A percentile compares a stretch with the other conserved stretches of the same genome.
Evolutionary conservation across 495 filamentous ascomycete genomes (phyloP).

Genomic region (Tuber umbilicatum): DNA sequence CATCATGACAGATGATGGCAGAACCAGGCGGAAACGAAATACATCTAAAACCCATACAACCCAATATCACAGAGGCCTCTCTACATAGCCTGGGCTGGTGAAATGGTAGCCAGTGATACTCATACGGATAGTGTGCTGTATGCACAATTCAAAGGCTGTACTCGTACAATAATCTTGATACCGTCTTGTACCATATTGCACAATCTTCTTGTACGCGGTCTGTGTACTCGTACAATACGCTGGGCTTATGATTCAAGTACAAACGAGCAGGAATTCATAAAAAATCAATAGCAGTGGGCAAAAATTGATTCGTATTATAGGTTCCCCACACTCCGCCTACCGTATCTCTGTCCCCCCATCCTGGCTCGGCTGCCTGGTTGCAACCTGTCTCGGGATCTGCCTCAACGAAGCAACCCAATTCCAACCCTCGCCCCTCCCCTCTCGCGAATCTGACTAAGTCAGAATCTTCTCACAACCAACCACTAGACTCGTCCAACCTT

Average conservation of each 20-base stretch:
- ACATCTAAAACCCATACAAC: background rate
- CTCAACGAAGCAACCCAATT: background rate
- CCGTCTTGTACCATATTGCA: background rate
- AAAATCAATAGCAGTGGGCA: background rate
- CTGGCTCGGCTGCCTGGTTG: background rate
- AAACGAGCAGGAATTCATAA: background rate
- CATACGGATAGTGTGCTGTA: background rate
- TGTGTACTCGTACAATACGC: background rate
- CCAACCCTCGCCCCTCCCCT: background rate
- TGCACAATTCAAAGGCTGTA: background rate
- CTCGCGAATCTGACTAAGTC: slow-evolving; percentile 8
- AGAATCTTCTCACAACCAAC: slow-evolving; percentile 16
- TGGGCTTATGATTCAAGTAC: background rate
- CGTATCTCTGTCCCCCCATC: background rate
- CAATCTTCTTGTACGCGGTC: background rate
- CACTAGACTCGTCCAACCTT: slow-evolving; percentile 22
- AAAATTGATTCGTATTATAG: background rate
- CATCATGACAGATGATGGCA: slow-evolving; percentile 7
- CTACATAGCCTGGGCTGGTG: background rate
- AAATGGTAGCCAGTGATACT: background rate
- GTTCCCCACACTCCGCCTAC: no score
- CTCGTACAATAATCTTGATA: background rate
- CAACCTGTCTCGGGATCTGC: background rate
- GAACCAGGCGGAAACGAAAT: background rate
- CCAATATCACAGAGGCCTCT: no score